A percentile compares a stretch with the other conserved stretches of the same genome.
These are phyloP conservation scores for Puccinia coronata DNA, from an alignment of 1,284 basidiomycete genomes.

Conservation along the genomic window DNA sequence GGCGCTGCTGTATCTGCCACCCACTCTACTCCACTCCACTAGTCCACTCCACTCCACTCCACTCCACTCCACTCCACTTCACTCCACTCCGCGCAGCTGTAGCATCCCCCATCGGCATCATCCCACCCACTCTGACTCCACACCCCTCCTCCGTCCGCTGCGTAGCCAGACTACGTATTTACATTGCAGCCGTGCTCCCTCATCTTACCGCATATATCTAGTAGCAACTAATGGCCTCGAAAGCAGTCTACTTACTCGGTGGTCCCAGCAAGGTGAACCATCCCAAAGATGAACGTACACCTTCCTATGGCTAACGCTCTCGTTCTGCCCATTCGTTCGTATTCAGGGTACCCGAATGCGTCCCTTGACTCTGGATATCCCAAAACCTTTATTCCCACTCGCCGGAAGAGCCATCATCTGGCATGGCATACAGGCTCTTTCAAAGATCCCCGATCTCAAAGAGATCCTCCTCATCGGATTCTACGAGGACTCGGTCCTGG, in stretches of 20 bases:
- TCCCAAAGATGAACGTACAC: not conserved
- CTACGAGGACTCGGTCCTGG: constrained; percentile 63
- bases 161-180: not conserved
- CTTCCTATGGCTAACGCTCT: not conserved
- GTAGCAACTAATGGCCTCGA: constrained; percentile 32
- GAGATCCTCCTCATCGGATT: constrained; percentile 64
- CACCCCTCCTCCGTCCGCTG: not conserved
- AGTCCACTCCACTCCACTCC: not conserved
- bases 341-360: constrained; percentile 62
- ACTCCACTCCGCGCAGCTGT: no score
- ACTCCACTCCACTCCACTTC: not conserved
- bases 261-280: constrained; percentile 47
- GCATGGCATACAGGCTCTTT: constrained; percentile 63
- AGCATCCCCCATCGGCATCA: no score
- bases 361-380: constrained; percentile 61
- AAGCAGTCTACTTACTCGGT: constrained; percentile 49
- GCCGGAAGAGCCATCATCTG: constrained; percentile 62
- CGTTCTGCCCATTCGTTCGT: not conserved
- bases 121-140: not conserved
- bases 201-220: not conserved
- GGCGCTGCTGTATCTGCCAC: not conserved
- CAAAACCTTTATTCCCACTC: constrained; percentile 61
- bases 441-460: constrained; percentile 61
- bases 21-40: not conserved
- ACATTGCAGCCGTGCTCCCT: not conserved